These are phyloP conservation scores for Pythium phragmitis DNA, from an alignment of 352 stramenopile species.

Conservation along the genomic window DNA sequence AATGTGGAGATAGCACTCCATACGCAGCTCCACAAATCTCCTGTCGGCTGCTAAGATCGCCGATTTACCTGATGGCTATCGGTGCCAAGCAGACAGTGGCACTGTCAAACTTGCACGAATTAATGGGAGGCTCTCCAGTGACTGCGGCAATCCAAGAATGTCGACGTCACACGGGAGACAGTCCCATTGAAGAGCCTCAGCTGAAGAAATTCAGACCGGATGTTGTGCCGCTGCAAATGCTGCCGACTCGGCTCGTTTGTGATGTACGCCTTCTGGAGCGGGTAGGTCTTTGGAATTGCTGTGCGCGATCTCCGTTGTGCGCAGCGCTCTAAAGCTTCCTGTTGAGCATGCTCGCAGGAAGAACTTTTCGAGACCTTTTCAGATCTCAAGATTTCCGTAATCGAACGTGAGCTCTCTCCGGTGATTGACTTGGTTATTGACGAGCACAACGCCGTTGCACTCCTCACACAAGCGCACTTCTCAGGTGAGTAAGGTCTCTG, in stretches of 20 bases:
- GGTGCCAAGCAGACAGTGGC: background rate
- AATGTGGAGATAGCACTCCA: background rate
- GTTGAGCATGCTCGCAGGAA: conserved; percentile 34
- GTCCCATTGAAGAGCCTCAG: background rate
- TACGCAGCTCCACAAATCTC: background rate
- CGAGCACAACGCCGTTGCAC: conserved; percentile 57
- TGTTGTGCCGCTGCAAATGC: background rate
- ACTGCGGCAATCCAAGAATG: background rate
- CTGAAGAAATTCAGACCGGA: conserved; percentile 8
- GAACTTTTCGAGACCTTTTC: conserved; percentile 63
- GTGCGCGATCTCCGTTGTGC: background rate
- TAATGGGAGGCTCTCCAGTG: conserved; percentile 3
- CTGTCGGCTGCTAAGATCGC: conserved; percentile 8
- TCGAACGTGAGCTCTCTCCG: conserved; percentile 55
- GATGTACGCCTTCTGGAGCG: conserved; percentile 40
- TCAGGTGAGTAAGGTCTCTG: conserved; percentile 30
- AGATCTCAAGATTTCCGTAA: conserved; percentile 49
- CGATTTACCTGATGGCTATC: background rate
- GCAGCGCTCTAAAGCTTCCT: background rate
- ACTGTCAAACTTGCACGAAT: background rate
- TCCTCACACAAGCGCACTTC: conserved; percentile 39
- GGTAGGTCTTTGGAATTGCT: conserved; percentile 19
- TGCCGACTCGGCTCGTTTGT: conserved; percentile 41
- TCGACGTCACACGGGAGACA: background rate
- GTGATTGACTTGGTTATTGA: conserved; percentile 68